Evolutionary conservation across 2,329 filamentous ascomycete species (phyloP), one percentile per base, ranked within the genome.

Genomic region (Fusarium pseudograminearum): DNA sequence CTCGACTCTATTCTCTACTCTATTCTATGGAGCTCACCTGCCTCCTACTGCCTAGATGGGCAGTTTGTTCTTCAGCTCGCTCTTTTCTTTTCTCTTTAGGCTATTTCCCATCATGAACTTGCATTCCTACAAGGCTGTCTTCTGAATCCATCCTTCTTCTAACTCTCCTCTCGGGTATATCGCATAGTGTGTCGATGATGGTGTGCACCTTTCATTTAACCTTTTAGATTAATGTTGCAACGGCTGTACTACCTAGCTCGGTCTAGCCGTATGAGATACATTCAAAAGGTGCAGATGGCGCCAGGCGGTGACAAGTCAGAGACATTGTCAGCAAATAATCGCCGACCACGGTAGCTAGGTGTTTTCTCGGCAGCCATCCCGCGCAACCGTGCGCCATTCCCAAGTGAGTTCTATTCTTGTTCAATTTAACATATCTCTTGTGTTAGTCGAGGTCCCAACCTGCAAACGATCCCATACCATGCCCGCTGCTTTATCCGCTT

Each of bases 321-420:
- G 18, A 20, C 20, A 41, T 10, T 34, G n/a, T 59, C 54, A 65
- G 47, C 54, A 53, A 65, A 65, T 54, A 60, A 65, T 65, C 45
- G 41, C 26, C 26, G 47, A 65, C 26, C 33, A 36, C 44, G 31
- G 10, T 24, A 48, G 31, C 30, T 33, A 36, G n/a, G n/a, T n/a
- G n/a, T 59, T 57, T 36, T 58, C 46, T 70, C 72, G 72, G 72
- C 61, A 55, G 47, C 42, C 47, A 58, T 72, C 72, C 72, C 72
- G 72, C 57, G 50, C 65, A 66, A 68, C 72, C 72, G 72, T 30
- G 41, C 24, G 33, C 38, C 42, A 68, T 45, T 26, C 40, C 9
- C 31, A 62, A 47, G 38, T 33, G 33, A 24, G 38, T 47, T 55
- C 36, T 64, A 46, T 42, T 42, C 24, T 55, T 50, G 38, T 26